Evolutionary conservation across 192 early-diverging fungal species (phyloP).

Genomic region (Phycomyces blakesleeanus): DNA sequence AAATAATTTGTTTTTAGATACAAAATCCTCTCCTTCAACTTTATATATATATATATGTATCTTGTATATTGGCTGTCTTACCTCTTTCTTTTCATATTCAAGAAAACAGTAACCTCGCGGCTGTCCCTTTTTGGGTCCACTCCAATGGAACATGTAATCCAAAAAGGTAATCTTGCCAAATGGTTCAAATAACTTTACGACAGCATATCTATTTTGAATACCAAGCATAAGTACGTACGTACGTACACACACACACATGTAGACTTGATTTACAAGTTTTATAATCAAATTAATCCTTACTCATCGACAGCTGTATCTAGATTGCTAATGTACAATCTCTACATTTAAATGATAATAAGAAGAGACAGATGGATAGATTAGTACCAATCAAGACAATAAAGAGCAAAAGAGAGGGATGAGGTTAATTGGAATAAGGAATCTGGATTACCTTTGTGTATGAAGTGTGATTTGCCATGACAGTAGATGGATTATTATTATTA

Average conservation of each 20-base stretch:
- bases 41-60: neutral
- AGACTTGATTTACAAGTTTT: no score
- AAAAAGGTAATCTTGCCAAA: slow-evolving; percentile 62
- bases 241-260: no score
- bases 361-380: neutral
- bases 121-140: slow-evolving; percentile 61
- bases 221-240: neutral
- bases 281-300: no score
- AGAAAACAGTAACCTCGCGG: slow-evolving; percentile 72
- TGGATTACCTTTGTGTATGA: neutral
- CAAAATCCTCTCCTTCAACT: neutral
- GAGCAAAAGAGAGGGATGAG: no score
- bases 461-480: neutral
- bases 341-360: no score
- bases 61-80: slow-evolving; percentile 1
- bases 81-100: slow-evolving; percentile 51
- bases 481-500: no score
- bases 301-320: slow-evolving; percentile 61
- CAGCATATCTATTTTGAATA: slow-evolving; percentile 41
- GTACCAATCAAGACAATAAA: neutral
- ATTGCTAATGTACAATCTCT: slow-evolving; percentile 69
- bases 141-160: slow-evolving; percentile 63
- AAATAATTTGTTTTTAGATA: neutral
- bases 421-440: no score
- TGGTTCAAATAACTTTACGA: slow-evolving; percentile 66